Conservation (phyloP, 768 basidiomycete genomes). For the Harrya chromipes region DNA sequence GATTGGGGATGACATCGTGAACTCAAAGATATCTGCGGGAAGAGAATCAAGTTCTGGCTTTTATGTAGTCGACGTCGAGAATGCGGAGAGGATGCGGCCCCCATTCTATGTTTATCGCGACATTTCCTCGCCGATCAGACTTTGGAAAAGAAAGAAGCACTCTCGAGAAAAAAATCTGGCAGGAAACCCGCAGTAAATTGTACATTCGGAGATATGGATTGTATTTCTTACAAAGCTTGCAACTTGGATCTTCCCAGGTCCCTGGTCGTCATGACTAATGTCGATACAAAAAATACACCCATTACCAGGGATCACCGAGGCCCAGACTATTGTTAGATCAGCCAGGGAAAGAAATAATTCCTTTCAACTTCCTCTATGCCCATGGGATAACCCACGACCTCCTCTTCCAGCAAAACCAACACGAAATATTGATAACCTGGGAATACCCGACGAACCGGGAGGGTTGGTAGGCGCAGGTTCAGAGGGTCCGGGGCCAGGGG, state of each 20-base stretch:
- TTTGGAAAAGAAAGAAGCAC: not conserved
- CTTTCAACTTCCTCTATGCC: constrained; percentile 16
- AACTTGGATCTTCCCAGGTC: constrained; percentile 11
- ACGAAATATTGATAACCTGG: constrained; percentile 37
- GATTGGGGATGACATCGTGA: constrained; percentile 26
- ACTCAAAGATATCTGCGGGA: not conserved
- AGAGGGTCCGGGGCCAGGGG: constrained; percentile 17
- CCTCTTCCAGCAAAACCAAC: constrained; percentile 62
- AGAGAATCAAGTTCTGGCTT: not conserved
- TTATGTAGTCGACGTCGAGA: constrained; percentile 5
- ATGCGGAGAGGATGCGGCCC: not conserved
- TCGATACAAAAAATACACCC: constrained; percentile 5
- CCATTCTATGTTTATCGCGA: constrained; percentile 5
- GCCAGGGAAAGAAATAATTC: not conserved
- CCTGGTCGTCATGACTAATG: constrained; percentile 16
- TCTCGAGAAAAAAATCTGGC: not conserved
- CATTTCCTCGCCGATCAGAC: not conserved
- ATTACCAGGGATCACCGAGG: not conserved
- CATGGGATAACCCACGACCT: constrained; percentile 23
- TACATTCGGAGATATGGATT: not conserved
- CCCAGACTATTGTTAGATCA: constrained; percentile 10
- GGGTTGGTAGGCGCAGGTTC: constrained; percentile 8
- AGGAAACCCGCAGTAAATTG: not conserved
- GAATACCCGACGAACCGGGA: constrained; percentile 16
- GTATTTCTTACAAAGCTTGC: not conserved